Evolutionary conservation across 345 rosid genomes (phyloP).

Genomic region (Xanthoceras sorbifolium): DNA sequence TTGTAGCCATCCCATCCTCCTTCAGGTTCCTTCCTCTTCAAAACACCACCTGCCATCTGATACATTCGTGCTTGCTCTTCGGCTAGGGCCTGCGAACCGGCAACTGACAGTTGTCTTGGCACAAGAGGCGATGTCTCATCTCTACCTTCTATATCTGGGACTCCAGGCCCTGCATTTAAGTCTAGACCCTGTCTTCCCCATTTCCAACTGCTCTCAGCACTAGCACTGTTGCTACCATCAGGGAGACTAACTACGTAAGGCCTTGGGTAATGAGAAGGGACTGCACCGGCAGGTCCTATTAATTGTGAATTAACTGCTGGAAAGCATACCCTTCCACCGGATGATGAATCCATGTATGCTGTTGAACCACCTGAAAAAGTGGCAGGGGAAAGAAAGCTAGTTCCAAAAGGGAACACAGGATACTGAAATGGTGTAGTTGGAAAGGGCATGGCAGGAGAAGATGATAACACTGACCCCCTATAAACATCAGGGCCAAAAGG

Average conservation of each 20-base stretch:
- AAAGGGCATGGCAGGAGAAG: conserved; percentile 78
- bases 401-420: conserved; percentile 63
- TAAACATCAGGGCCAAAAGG: conserved; percentile 61
- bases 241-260: conserved; percentile 67
- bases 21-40: conserved; percentile 88
- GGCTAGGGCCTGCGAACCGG: conserved; percentile 49
- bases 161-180: conserved; percentile 83
- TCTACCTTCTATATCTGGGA: conserved; percentile 62
- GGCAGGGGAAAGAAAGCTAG: conserved; percentile 56
- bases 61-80: conserved; percentile 80
- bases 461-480: conserved; percentile 67
- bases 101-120: conserved; percentile 53
- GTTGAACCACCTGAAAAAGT: conserved; percentile 71
- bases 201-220: conserved; percentile 52
- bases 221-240: conserved; percentile 49
- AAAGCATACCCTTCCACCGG: conserved; percentile 64
- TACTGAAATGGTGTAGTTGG: conserved; percentile 70
- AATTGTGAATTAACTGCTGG: conserved; percentile 69
- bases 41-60: conserved; percentile 58
- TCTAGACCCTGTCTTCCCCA: conserved; percentile 78
- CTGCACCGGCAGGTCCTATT: conserved; percentile 52
- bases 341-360: conserved; percentile 64
- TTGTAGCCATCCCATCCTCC: conserved; percentile 90
- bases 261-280: conserved; percentile 59
- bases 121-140: conserved; percentile 55